Percentiles rank a stretch among this genome's conserved stretches.
Conservation (phyloP, 331 rosid species). For the Ulmus americana region DNA sequence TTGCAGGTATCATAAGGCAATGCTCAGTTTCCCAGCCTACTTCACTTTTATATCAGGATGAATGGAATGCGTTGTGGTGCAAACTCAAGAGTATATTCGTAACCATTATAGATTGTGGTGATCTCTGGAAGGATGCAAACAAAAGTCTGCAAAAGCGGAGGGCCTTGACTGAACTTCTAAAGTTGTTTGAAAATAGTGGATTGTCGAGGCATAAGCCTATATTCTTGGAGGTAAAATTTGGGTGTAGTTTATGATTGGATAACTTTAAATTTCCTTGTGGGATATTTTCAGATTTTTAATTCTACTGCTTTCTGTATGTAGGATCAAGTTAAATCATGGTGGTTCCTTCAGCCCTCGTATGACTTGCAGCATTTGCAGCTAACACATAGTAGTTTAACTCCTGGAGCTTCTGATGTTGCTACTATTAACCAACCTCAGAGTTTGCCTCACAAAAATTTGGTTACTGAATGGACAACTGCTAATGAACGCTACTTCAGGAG, state of each 20-base stretch:
- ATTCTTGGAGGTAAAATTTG: slow-evolving; percentile 36
- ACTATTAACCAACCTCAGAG: slow-evolving; percentile 17
- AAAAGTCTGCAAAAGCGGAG: slow-evolving; percentile 63
- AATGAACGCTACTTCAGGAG: slow-evolving; percentile 62
- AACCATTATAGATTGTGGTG: slow-evolving; percentile 42
- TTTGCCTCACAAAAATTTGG: slow-evolving; percentile 24
- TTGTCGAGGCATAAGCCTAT: slow-evolving; percentile 57
- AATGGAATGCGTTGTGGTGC: slow-evolving; percentile 62
- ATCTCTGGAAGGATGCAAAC: slow-evolving; percentile 66
- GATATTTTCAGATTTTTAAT: slow-evolving; percentile 1
- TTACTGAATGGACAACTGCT: slow-evolving; percentile 55
- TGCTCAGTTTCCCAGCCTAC: slow-evolving; percentile 29
- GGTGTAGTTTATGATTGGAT: not conserved
- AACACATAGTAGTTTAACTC: slow-evolving; percentile 31
- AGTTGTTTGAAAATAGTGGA: slow-evolving; percentile 66
- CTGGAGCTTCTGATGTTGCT: slow-evolving; percentile 30
- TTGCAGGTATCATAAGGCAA: slow-evolving; percentile 30
- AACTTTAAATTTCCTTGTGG: slow-evolving; percentile 6
- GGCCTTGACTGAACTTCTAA: slow-evolving; percentile 64
- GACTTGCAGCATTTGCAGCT: slow-evolving; percentile 47
- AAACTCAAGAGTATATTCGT: slow-evolving; percentile 44
- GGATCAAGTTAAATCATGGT: slow-evolving; percentile 70
- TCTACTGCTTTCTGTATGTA: slow-evolving; percentile 17
- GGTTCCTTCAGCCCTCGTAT: slow-evolving; percentile 66
- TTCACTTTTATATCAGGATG: slow-evolving; percentile 26